phyloP scores from a whole-genome alignment of 2,329 filamentous ascomycete genomes.

The Botryotinia calthae region DNA sequence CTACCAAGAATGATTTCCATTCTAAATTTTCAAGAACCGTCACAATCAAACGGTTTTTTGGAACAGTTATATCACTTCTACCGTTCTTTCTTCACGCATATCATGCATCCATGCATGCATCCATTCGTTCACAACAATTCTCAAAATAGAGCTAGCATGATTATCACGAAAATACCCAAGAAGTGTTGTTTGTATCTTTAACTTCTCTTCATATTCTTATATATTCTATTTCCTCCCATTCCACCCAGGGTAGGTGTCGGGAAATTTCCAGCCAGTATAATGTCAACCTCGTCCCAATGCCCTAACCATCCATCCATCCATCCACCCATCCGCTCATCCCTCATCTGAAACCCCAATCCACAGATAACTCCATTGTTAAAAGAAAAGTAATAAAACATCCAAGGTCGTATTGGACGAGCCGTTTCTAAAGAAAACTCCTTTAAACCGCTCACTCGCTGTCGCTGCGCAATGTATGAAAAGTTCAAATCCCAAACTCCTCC shows the following conservation, averaged over 20 bases:
- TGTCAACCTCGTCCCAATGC: not conserved
- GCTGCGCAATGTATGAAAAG: not conserved
- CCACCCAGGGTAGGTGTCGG: not conserved
- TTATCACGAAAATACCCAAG: not conserved
- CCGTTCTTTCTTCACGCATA: not conserved
- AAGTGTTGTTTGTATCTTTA: not conserved
- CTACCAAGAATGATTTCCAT: not conserved
- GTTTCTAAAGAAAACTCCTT: constrained; percentile 5
- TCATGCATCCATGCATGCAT: not conserved
- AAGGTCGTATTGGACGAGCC: constrained; percentile 11
- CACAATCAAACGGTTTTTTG: not conserved
- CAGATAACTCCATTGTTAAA: not conserved
- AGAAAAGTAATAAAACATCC: not conserved
- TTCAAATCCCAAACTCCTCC: constrained; percentile 5
- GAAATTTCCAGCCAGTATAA: constrained; percentile 1
- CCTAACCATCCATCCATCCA: not conserved
- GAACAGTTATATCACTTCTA: not conserved
- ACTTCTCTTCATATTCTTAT: not conserved
- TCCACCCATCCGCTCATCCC: not conserved
- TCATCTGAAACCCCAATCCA: not conserved
- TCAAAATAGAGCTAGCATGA: not conserved
- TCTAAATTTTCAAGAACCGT: too few species aligned
- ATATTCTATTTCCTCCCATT: constrained; percentile 1
- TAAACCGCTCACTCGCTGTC: not conserved
- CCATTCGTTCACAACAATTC: not conserved